Base-by-base conservation (phyloP, 2,329 filamentous ascomycete genomes). In the Didymosphaeria variabile region DNA sequence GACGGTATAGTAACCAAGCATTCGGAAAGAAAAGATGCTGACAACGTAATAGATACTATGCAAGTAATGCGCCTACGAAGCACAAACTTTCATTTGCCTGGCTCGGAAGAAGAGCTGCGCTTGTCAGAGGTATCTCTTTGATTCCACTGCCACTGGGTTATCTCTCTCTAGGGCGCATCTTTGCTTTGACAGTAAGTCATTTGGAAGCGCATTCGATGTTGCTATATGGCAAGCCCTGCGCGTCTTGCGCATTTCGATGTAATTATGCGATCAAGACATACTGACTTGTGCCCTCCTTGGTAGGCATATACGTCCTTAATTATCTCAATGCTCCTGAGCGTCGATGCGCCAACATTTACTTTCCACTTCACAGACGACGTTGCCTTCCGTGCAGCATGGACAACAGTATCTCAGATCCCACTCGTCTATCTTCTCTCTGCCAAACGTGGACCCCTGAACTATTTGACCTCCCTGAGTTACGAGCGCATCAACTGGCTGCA, bases 371-470 rank as follows among this genome's bases (percentile, higher is more conserved):
- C 65, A 26, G 72, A 74, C 50, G 69, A 75, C 57, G 64, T 75
- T 17, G 71, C 70, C 8, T 74, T 74, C 40, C 68, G 73, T 23
- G 72, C 71, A 5, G 73, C 71, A 12, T 75, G 73, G 73, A 56
- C 73, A 21, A 70, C 72, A 2, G 36, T 75, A 2, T 66, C 68
- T 2, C 73, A 75, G 46, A 59, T 75, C 3, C 72, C 73, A 0
- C 54, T 75, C 0, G 64, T 72, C 31, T 72, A 69, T 45, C 59
- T 75, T 26, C 64, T 75, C 1, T 68, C 72, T 1, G 67, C 68
- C 0, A 74, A 74, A 50, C 60, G 64, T 31, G 72, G 72, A 6
- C 67, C 67, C 0, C 45, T 74, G 17, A 69, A 70, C 23, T 23
- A 69, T 21, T 26, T 75, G 2, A 62, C 65, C 5, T 57, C 55